Evolutionary conservation across 208 protist genomes (phyloP).

Genomic region (Wallacemonas rigidus): DNA sequence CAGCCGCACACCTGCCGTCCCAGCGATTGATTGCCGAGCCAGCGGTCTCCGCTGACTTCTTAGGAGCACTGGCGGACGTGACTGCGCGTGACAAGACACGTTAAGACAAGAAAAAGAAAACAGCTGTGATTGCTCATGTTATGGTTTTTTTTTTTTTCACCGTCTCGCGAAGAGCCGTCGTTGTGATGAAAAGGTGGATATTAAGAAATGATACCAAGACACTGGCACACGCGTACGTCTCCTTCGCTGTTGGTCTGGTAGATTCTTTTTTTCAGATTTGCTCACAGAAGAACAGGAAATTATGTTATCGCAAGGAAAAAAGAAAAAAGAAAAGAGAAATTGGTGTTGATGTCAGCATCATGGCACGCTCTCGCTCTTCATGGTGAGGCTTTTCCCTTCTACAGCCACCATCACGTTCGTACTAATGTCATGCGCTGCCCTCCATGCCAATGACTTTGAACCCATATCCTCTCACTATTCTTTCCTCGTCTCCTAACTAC

Average conservation of each 20-base stretch:
- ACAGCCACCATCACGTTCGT: no score
- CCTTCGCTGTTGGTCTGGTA: slow-evolving; percentile 6
- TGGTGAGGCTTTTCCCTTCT: no score
- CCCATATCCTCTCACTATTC: no score
- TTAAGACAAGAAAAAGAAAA: not conserved
- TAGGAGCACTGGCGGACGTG: slow-evolving; percentile 28
- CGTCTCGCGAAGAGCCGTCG: no score
- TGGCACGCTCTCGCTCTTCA: no score
- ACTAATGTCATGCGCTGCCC: no score
- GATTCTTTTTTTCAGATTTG: slow-evolving; percentile 6
- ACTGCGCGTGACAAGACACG: not conserved
- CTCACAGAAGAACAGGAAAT: not conserved
- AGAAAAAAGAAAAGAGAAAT: no score
- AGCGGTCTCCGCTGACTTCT: slow-evolving; percentile 64
- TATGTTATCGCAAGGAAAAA: not conserved
- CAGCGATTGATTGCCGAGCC: slow-evolving; percentile 57
- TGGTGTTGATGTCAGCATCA: no score
- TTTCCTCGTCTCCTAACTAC: no score
- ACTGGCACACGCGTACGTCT: not conserved
- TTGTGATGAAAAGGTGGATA: no score
- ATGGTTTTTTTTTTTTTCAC: slow-evolving; percentile 12
- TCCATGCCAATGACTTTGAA: no score
- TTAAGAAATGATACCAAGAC: no score
- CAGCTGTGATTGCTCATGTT: not conserved
- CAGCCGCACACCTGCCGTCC: slow-evolving; percentile 15